Percentiles rank a stretch among this genome's conserved stretches.
phyloP scores from a whole-genome alignment of 2,329 filamentous ascomycete genomes.

The Penicillium glabrum region DNA sequence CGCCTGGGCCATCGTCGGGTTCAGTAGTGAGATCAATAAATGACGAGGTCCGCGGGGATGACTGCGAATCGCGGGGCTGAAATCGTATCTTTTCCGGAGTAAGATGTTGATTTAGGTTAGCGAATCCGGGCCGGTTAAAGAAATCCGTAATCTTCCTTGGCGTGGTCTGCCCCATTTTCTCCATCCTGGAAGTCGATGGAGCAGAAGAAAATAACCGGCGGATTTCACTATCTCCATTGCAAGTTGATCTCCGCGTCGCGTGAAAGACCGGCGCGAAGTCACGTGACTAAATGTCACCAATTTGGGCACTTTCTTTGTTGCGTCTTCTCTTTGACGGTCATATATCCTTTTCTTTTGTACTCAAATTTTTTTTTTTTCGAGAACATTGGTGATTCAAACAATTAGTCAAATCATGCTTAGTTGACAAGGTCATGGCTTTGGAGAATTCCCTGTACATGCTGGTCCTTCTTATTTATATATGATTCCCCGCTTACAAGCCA shows the following conservation, averaged over 20 bases:
- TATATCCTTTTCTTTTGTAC: neutral
- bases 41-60: constrained; percentile 27
- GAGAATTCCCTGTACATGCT: neutral
- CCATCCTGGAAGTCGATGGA: neutral
- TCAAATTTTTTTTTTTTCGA: neutral
- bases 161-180: constrained; percentile 11
- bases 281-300: constrained; percentile 9
- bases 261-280: constrained; percentile 16
- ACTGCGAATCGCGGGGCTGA: neutral
- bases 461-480: neutral
- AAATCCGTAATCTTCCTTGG: constrained; percentile 44
- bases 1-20: constrained; percentile 1
- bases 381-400: neutral
- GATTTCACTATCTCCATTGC: neutral
- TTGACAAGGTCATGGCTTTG: neutral
- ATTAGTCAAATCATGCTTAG: neutral
- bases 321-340: neutral
- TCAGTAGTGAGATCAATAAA: constrained; percentile 24
- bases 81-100: neutral
- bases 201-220: neutral
- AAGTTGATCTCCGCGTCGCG: constrained; percentile 14
- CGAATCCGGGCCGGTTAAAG: constrained; percentile 43
- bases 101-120: neutral
- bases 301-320: constrained; percentile 3
- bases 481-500: neutral